Evolutionary conservation across 2,329 filamentous ascomycete species (phyloP).

Genomic region (Botrytis galanthina): DNA sequence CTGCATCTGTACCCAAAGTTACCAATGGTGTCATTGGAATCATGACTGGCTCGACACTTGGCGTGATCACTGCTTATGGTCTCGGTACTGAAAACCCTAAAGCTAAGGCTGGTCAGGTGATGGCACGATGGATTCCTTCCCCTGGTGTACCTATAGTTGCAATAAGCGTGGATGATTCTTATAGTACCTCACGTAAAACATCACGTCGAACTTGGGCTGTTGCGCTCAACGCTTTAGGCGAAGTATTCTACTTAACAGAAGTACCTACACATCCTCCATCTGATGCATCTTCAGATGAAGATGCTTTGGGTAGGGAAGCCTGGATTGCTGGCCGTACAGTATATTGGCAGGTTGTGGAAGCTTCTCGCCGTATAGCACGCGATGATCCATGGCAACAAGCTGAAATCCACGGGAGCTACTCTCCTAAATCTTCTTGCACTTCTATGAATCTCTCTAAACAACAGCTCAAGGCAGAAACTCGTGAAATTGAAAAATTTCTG

Average conservation of each 20-base stretch:
- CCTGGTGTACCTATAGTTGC: slow-evolving; percentile 89
- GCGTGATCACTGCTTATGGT: slow-evolving; percentile 79
- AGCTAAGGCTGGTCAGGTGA: slow-evolving; percentile 74
- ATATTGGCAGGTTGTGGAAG: slow-evolving; percentile 78
- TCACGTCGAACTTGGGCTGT: slow-evolving; percentile 82
- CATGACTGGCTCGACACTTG: slow-evolving; percentile 77
- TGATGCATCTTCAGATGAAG: slow-evolving; percentile 44
- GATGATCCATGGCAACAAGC: slow-evolving; percentile 71
- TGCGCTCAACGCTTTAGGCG: slow-evolving; percentile 88
- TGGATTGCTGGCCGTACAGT: slow-evolving; percentile 79
- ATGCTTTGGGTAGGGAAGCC: slow-evolving; percentile 63
- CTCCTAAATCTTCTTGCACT: slow-evolving; percentile 73
- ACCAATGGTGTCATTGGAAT: slow-evolving; percentile 80
- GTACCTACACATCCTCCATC: slow-evolving; percentile 57
- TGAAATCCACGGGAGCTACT: slow-evolving; percentile 70
- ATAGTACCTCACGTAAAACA: slow-evolving; percentile 66
- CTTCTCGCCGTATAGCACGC: slow-evolving; percentile 68
- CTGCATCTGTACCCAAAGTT: slow-evolving; percentile 63
- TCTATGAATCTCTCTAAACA: slow-evolving; percentile 67
- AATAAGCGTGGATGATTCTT: slow-evolving; percentile 80
- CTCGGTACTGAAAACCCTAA: slow-evolving; percentile 52
- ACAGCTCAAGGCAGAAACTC: slow-evolving; percentile 73
- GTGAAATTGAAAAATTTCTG: slow-evolving; percentile 76
- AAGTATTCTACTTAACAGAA: slow-evolving; percentile 80
- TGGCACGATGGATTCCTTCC: slow-evolving; percentile 83